These are phyloP conservation scores for Nannochloropsis limnetica DNA, from an alignment of 352 stramenopile species.

Conservation along the genomic window DNA sequence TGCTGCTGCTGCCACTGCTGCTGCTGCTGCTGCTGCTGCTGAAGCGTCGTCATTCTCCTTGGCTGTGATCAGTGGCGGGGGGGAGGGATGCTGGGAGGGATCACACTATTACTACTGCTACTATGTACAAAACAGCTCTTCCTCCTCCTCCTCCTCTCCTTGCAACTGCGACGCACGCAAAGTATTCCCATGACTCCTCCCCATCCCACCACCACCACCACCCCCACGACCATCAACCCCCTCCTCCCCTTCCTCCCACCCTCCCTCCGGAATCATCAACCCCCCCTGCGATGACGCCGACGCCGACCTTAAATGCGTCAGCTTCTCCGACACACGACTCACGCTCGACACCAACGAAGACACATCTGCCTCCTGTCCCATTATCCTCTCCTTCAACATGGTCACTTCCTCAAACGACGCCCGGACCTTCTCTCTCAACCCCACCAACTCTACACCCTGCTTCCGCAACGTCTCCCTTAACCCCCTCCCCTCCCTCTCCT, in stretches of 20 bases:
- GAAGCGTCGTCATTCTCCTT: no score
- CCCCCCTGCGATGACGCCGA: background rate
- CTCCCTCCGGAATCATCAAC: background rate
- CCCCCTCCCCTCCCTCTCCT: background rate
- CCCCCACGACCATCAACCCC: background rate
- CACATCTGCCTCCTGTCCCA: background rate
- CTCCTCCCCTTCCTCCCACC: background rate
- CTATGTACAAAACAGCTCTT: no score
- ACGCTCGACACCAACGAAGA: slow-evolving; percentile 1
- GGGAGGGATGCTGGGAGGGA: no score
- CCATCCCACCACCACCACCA: background rate
- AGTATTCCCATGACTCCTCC: background rate
- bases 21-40: no score
- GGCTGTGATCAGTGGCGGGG: no score
- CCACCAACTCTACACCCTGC: background rate
- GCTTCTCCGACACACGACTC: slow-evolving; percentile 34
- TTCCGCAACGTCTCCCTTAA: background rate
- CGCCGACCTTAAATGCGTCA: slow-evolving; percentile 9
- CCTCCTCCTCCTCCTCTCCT: background rate
- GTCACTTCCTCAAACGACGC: background rate
- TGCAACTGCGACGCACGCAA: background rate
- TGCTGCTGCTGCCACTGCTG: no score
- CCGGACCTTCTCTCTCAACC: background rate
- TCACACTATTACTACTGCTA: no score
- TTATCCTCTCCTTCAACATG: background rate